Evolutionary conservation across 176 grass and related monocot genomes (phyloP).

Genomic region (Ensete glaucum): DNA sequence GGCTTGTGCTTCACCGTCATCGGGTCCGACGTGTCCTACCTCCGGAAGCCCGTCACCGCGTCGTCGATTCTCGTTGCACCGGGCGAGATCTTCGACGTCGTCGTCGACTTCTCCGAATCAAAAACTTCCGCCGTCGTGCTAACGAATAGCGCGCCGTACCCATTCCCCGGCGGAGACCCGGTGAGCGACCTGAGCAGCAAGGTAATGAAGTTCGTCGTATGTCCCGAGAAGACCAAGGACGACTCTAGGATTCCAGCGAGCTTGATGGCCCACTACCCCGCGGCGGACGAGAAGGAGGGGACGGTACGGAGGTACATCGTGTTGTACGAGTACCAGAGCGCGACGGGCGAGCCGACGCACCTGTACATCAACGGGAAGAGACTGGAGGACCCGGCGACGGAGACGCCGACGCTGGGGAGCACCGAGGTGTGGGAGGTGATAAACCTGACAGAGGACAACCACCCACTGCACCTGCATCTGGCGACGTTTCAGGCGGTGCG

Average conservation of each 20-base stretch:
- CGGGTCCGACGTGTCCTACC: slow-evolving; percentile 58
- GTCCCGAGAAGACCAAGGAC: not conserved
- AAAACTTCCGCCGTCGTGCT: slow-evolving; percentile 6
- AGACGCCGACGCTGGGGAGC: slow-evolving; percentile 37
- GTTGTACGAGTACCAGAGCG: slow-evolving; percentile 59
- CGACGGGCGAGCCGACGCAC: slow-evolving; percentile 32
- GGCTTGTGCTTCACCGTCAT: slow-evolving; percentile 45
- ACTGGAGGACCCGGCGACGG: slow-evolving; percentile 53
- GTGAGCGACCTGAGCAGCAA: slow-evolving; percentile 26
- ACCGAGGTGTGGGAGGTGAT: slow-evolving; percentile 80
- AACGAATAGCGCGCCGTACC: slow-evolving; percentile 55
- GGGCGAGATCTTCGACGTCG: slow-evolving; percentile 46
- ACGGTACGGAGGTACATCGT: slow-evolving; percentile 29
- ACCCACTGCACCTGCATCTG: slow-evolving; percentile 71
- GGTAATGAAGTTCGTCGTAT: slow-evolving; percentile 47
- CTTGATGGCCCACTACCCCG: slow-evolving; percentile 28
- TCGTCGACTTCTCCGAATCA: slow-evolving; percentile 37
- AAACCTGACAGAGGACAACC: slow-evolving; percentile 67
- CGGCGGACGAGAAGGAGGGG: slow-evolving; percentile 26
- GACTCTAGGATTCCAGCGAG: slow-evolving; percentile 25
- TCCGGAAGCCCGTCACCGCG: slow-evolving; percentile 12
- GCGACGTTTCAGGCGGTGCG: slow-evolving; percentile 41
- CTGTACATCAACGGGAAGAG: slow-evolving; percentile 75
- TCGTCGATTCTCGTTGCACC: slow-evolving; percentile 30
- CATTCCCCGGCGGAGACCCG: slow-evolving; percentile 39